Percentiles rank a stretch among this genome's conserved stretches.
Conservation (phyloP, 768 basidiomycete genomes). For the Lentinula guzmanii region DNA sequence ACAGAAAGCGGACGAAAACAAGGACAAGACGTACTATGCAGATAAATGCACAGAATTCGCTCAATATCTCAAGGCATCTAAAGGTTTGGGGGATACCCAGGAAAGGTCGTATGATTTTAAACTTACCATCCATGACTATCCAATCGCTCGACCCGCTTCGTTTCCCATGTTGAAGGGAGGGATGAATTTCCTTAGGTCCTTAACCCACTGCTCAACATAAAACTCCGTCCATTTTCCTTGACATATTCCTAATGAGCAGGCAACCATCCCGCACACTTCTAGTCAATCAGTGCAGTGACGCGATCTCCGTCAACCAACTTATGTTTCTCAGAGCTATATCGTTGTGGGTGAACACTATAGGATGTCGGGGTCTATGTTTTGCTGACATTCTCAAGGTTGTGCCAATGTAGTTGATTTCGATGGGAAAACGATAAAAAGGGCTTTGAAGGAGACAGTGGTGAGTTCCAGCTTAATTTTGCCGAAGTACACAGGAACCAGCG, state of each 20-base stretch:
- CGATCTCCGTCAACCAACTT: constrained; percentile 21
- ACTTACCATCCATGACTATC: neutral
- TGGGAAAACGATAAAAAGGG: too few relatives aligned
- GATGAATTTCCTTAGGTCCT: neutral
- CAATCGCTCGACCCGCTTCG: neutral
- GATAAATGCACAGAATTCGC: too few relatives aligned
- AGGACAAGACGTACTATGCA: too few relatives aligned
- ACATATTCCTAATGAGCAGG: constrained; percentile 30
- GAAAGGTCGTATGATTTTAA: neutral
- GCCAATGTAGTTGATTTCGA: too few relatives aligned
- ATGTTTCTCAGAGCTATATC: constrained; percentile 39
- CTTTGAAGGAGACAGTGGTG: too few relatives aligned
- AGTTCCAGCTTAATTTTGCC: too few relatives aligned
- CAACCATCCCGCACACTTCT: constrained; percentile 27
- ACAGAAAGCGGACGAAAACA: too few relatives aligned
- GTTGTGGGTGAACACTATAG: constrained; percentile 28
- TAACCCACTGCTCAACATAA: neutral
- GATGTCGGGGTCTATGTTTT: neutral
- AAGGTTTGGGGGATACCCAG: too few relatives aligned
- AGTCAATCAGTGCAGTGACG: constrained; percentile 29
- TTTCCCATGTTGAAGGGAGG: neutral
- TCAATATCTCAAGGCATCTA: too few relatives aligned
- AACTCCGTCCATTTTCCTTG: constrained; percentile 4
- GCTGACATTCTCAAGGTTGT: neutral
- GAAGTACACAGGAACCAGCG: too few relatives aligned